These are phyloP conservation scores for Purshia tridentata DNA, from an alignment of 306 rosid genomes.

Conservation along the genomic window DNA sequence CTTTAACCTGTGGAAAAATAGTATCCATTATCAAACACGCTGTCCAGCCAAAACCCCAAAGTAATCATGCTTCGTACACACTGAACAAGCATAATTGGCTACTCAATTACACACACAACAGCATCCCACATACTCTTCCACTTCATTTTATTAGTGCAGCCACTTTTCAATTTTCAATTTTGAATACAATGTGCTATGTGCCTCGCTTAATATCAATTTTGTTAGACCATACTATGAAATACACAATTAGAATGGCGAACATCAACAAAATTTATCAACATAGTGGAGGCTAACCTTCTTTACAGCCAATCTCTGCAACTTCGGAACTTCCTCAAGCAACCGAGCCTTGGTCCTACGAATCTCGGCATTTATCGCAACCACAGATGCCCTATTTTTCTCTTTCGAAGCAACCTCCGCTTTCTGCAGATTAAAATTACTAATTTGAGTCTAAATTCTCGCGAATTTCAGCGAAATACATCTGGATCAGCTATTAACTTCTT, in stretches of 20 bases:
- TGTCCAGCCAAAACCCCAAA: background rate
- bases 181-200: background rate
- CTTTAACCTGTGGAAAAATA: conserved; percentile 60
- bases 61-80: background rate
- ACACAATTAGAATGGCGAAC: background rate
- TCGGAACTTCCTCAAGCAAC: conserved; percentile 90
- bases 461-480: background rate
- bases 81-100: background rate
- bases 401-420: conserved; percentile 89
- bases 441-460: background rate
- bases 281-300: conserved; percentile 57
- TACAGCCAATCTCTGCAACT: conserved; percentile 85
- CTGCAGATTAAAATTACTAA: conserved; percentile 43
- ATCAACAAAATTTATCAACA: conserved; percentile 1
- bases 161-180: background rate
- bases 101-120: background rate
- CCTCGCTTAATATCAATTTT: background rate
- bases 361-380: conserved; percentile 94
- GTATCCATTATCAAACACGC: conserved; percentile 1
- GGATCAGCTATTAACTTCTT: conserved; percentile 12
- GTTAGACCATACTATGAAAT: background rate
- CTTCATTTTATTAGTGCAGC: background rate
- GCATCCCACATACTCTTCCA: background rate
- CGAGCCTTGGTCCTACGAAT: conserved; percentile 94
- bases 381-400: conserved; percentile 85